phyloP scores from a whole-genome alignment of 2,329 filamentous ascomycete genomes.

The Fusarium protoensiforme region DNA sequence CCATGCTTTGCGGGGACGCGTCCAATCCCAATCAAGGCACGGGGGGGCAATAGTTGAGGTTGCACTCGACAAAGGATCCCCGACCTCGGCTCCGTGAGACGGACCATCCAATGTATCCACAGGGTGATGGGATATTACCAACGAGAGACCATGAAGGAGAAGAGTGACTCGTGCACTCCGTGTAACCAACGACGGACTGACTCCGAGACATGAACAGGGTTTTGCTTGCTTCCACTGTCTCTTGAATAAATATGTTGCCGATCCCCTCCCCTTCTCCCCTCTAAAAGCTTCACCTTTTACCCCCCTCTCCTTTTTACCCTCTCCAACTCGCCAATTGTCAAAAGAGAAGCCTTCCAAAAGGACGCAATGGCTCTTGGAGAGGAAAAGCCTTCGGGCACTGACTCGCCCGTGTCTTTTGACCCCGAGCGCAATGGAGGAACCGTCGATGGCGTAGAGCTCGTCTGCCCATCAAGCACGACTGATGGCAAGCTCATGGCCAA shows the following conservation, averaged over 20 bases:
- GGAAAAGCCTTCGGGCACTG: constrained; percentile 35
- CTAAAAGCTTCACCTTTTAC: neutral
- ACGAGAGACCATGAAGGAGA: constrained; percentile 2
- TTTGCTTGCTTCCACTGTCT: neutral
- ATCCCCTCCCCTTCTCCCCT: neutral
- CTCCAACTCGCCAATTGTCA: neutral
- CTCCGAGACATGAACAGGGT: constrained; percentile 27
- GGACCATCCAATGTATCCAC: constrained; percentile 7
- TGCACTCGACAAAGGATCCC: neutral
- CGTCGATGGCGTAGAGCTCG: constrained; percentile 34
- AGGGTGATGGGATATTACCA: constrained; percentile 13
- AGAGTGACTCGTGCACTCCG: constrained; percentile 15
- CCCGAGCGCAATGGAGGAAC: constrained; percentile 27
- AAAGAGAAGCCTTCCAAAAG: neutral
- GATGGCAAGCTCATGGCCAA: constrained; percentile 74
- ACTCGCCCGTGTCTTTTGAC: constrained; percentile 36
- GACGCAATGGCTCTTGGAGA: constrained; percentile 28
- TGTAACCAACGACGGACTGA: constrained; percentile 13
- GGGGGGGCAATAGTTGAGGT: constrained; percentile 1
- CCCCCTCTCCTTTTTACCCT: neutral
- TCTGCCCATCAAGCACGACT: constrained; percentile 66
- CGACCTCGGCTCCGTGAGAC: constrained; percentile 33
- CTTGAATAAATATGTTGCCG: neutral
- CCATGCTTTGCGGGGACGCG: constrained; percentile 23
- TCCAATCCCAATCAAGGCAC: neutral